These are phyloP conservation scores for Tetracladium maxilliforme DNA, from an alignment of 2,329 filamentous ascomycete genomes.

Conservation along the genomic window DNA sequence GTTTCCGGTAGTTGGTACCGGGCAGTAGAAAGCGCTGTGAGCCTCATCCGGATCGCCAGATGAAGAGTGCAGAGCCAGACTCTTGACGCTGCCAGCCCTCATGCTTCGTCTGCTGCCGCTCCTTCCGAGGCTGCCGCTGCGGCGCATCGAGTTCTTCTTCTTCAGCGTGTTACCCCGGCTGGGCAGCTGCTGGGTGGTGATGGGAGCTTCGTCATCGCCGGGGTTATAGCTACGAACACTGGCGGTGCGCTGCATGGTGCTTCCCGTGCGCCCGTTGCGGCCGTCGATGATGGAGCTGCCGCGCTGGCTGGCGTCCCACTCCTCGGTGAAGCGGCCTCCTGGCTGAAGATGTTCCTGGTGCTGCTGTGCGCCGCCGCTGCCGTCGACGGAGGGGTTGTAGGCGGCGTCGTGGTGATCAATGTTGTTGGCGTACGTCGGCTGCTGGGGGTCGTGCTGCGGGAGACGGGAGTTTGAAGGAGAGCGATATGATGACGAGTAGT, in stretches of 20 bases:
- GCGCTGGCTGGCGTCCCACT: constrained; percentile 56
- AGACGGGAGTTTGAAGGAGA: no score
- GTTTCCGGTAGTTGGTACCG: constrained; percentile 73
- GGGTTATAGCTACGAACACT: constrained; percentile 41
- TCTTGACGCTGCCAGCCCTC: constrained; percentile 75
- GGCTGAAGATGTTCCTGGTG: no score
- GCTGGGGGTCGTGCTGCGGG: no score
- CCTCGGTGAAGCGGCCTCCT: constrained; percentile 53
- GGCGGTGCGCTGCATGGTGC: constrained; percentile 41
- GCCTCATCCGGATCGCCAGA: constrained; percentile 51
- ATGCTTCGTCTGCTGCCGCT: constrained; percentile 69
- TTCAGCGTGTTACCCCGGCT: constrained; percentile 65
- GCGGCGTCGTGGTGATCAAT: no score
- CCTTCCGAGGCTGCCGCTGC: constrained; percentile 60
- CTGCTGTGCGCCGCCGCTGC: no score
- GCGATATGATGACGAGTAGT: no score
- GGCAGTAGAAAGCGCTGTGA: constrained; percentile 79
- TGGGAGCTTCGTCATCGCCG: constrained; percentile 24
- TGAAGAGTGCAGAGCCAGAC: constrained; percentile 59
- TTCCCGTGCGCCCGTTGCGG: constrained; percentile 12
- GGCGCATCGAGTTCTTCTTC: constrained; percentile 71
- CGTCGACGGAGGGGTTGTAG: no score
- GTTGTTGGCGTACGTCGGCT: no score
- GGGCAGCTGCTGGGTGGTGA: constrained; percentile 11
- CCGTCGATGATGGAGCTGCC: constrained; percentile 49